phyloP scores from a whole-genome alignment of 345 rosid genomes.

The Raphanus sativus region DNA sequence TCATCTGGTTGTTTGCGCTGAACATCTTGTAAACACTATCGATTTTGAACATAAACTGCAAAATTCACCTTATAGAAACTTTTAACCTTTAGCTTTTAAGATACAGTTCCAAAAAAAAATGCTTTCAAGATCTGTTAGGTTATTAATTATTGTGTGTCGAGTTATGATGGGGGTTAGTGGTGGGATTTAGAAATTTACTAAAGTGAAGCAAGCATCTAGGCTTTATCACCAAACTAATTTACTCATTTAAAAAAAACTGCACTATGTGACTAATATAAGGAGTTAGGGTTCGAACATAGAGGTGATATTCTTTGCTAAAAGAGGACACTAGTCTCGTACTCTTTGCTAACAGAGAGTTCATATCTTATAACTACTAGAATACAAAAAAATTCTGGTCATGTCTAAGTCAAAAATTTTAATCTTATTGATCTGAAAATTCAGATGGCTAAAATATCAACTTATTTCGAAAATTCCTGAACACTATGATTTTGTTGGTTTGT shows the following conservation, averaged over 20 bases:
- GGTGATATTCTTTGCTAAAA: conserved; percentile 27
- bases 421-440: background rate
- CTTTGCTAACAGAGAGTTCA: conserved; percentile 1
- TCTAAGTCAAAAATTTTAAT: background rate
- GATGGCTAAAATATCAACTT: background rate
- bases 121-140: conserved; percentile 12
- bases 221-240: conserved; percentile 29
- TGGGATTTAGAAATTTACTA: conserved; percentile 38
- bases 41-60: background rate
- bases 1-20: background rate
- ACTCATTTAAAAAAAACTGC: background rate
- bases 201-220: conserved; percentile 31
- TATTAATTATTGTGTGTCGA: conserved; percentile 30
- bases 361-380: background rate
- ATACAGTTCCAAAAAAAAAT: background rate
- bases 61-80: background rate
- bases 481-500: background rate
- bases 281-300: conserved; percentile 38
- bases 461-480: background rate
- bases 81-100: conserved; percentile 10
- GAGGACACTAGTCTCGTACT: conserved; percentile 14
- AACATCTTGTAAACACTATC: background rate
- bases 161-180: conserved; percentile 40
- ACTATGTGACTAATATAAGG: background rate
- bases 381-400: background rate